Percentiles rank a stretch among this genome's conserved stretches.
Evolutionary conservation across 768 basidiomycete genomes (phyloP).

Genomic region (Pisolithus microcarpus): DNA sequence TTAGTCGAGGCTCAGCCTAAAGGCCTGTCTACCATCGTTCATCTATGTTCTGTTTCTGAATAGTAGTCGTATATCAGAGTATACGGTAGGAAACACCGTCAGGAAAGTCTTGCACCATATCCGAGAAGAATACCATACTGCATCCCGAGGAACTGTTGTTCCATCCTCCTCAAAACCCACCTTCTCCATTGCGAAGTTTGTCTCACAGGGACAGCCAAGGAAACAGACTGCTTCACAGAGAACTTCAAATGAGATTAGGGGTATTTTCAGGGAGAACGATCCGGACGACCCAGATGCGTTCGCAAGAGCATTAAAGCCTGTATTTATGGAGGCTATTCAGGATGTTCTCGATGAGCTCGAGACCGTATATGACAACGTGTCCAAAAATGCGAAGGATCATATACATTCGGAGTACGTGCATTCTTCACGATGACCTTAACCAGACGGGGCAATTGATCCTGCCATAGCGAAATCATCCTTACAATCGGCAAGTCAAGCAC

Average conservation of each 20-base stretch:
- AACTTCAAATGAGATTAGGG: slow-evolving; percentile 40
- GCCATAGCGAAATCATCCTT: slow-evolving; percentile 79
- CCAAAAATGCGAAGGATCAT: slow-evolving; percentile 91
- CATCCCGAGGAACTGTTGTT: slow-evolving; percentile 43
- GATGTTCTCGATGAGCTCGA: slow-evolving; percentile 95
- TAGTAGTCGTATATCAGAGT: slow-evolving; percentile 46
- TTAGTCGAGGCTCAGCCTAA: slow-evolving; percentile 91
- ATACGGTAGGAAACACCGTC: slow-evolving; percentile 91
- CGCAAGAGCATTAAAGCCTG: slow-evolving; percentile 75
- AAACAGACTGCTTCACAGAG: slow-evolving; percentile 37
- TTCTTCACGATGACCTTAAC: not conserved
- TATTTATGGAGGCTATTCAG: slow-evolving; percentile 94
- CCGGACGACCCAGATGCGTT: slow-evolving; percentile 74
- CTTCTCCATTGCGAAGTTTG: slow-evolving; percentile 77
- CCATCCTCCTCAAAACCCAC: slow-evolving; percentile 32
- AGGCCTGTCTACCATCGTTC: slow-evolving; percentile 43
- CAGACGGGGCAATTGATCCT: slow-evolving; percentile 1
- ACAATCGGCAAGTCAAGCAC: slow-evolving; percentile 93
- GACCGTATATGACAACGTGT: slow-evolving; percentile 90
- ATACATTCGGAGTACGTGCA: slow-evolving; percentile 90
- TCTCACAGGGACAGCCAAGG: slow-evolving; percentile 68
- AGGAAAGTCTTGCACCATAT: slow-evolving; percentile 90
- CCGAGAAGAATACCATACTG: slow-evolving; percentile 89
- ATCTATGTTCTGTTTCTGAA: slow-evolving; percentile 6
- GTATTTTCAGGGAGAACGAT: slow-evolving; percentile 60